A percentile compares a stretch with the other conserved stretches of the same genome.
Conservation (phyloP, 2,329 filamentous ascomycete genomes). For the Daldinia sp. region DNA sequence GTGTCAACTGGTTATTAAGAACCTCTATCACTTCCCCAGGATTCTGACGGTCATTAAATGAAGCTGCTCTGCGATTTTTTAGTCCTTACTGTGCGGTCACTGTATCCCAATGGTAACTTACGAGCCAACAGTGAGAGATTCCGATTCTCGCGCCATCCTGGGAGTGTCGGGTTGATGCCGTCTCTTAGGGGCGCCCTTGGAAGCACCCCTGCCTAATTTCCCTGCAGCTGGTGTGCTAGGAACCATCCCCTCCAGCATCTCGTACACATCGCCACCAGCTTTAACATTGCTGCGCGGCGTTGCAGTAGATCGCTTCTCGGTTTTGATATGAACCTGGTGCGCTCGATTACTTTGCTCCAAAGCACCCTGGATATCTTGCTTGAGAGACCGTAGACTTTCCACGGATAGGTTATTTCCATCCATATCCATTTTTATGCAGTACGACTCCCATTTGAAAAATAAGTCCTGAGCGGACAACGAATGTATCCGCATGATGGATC, state of each 20-base stretch:
- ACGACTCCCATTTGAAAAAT: constrained; percentile 99
- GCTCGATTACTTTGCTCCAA: constrained; percentile 77
- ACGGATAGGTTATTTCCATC: constrained; percentile 78
- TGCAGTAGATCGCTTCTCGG: constrained; percentile 67
- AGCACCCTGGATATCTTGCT: constrained; percentile 84
- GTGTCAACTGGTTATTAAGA: constrained; percentile 77
- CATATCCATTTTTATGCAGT: constrained; percentile 91
- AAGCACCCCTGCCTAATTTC: constrained; percentile 53
- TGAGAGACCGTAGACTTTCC: constrained; percentile 77
- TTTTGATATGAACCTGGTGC: constrained; percentile 69
- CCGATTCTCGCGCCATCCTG: constrained; percentile 54
- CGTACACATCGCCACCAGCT: constrained; percentile 75
- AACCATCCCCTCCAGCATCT: constrained; percentile 78
- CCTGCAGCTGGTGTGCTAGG: constrained; percentile 66
- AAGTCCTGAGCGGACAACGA: constrained; percentile 83
- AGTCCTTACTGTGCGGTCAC: constrained; percentile 10
- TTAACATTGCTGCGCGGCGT: constrained; percentile 69
- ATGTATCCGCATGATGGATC: constrained; percentile 87
- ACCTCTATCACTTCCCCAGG: constrained; percentile 84
- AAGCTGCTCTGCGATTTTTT: constrained; percentile 55
- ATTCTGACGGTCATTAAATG: constrained; percentile 80
- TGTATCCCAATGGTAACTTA: constrained; percentile 42
- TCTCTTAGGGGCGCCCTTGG: constrained; percentile 48
- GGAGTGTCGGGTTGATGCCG: constrained; percentile 56
- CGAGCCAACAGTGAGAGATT: constrained; percentile 51